Percentiles rank a stretch among this genome's conserved stretches.
phyloP scores from a whole-genome alignment of 2,329 filamentous ascomycete species.

The Plectosphaerella sp. region DNA sequence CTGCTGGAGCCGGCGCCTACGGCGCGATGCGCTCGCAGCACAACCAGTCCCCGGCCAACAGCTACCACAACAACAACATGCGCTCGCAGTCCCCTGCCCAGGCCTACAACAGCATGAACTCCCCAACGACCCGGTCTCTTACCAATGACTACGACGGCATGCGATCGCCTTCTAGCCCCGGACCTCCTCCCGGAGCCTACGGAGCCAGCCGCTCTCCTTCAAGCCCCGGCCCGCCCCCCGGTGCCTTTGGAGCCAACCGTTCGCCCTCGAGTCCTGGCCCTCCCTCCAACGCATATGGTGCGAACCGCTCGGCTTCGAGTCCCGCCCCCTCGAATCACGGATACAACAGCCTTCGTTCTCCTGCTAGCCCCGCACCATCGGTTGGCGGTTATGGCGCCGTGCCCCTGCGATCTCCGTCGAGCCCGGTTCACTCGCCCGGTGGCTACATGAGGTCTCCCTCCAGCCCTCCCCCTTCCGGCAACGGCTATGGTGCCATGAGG shows the following conservation, averaged over 20 bases:
- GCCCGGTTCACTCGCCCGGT: background rate
- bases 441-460: background rate
- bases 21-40: background rate
- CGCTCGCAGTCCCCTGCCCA: background rate
- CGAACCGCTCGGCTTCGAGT: no score
- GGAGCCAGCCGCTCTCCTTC: background rate
- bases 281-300: background rate
- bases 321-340: background rate
- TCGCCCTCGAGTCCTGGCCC: background rate
- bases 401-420: background rate
- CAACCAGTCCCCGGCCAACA: conserved; percentile 3
- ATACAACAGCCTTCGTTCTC: background rate
- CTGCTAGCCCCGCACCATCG: background rate
- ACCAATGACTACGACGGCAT: background rate
- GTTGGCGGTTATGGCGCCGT: background rate
- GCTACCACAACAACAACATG: background rate
- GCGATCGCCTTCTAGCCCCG: background rate
- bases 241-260: background rate
- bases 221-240: background rate
- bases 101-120: background rate
- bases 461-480: background rate
- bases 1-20: conserved; percentile 3
- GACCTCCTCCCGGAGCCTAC: conserved; percentile 1
- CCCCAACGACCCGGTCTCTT: background rate
- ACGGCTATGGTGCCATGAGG: background rate